These are phyloP conservation scores for Arthroderma uncinatum DNA, from an alignment of 2,329 filamentous ascomycete species.

Conservation along the genomic window DNA sequence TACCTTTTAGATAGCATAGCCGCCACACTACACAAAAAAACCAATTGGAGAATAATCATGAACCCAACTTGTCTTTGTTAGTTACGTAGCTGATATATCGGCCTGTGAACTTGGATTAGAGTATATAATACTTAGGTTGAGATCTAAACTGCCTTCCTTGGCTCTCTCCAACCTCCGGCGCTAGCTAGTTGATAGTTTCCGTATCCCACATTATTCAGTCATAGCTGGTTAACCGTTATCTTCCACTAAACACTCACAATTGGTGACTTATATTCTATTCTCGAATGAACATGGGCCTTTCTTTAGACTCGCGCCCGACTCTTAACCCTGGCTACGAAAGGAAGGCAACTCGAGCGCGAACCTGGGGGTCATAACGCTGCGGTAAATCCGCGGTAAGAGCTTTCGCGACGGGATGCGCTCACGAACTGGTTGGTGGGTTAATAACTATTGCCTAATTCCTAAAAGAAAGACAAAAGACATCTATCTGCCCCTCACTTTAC, in stretches of 20 bases:
- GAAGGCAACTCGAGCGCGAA: not conserved
- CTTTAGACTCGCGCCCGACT: not conserved
- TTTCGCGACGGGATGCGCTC: conserved; percentile 30
- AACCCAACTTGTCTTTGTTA: not conserved
- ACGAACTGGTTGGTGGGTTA: conserved; percentile 35
- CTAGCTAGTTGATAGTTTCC: too few species aligned
- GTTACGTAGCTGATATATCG: not conserved
- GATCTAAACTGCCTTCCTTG: too few species aligned
- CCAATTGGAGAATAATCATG: not conserved
- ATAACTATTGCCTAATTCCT: not conserved
- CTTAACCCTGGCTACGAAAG: not conserved
- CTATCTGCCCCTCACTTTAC: not conserved
- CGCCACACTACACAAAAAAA: not conserved
- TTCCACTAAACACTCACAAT: too few species aligned
- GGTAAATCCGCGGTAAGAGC: not conserved
- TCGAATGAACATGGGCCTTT: not conserved
- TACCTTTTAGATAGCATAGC: not conserved
- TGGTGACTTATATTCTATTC: too few species aligned
- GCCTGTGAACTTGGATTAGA: too few species aligned
- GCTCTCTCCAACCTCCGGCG: too few species aligned
- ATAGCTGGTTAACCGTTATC: too few species aligned
- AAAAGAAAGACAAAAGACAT: not conserved
- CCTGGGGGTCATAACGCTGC: too few species aligned
- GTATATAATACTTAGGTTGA: too few species aligned
- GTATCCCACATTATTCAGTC: too few species aligned